Evolutionary conservation across 805 yeast genomes (phyloP).

Genomic region (Metschnikowia matae): DNA sequence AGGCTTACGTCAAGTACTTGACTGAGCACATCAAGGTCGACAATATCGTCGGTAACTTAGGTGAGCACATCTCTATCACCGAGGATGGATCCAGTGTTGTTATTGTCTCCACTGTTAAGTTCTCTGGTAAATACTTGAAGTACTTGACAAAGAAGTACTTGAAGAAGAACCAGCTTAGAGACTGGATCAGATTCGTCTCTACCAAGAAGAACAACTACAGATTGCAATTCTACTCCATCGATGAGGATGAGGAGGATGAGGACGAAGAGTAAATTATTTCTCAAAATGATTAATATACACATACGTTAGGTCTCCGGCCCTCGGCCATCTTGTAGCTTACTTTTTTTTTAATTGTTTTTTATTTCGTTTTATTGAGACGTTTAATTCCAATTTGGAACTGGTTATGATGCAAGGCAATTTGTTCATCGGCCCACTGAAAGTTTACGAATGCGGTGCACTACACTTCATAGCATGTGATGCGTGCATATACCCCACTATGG

Average conservation of each 20-base stretch:
- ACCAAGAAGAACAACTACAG: constrained; percentile 93
- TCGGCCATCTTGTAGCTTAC: too few relatives aligned
- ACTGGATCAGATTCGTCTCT: constrained; percentile 99
- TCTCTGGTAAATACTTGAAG: constrained; percentile 99
- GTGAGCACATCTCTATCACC: constrained; percentile 86
- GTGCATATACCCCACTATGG: too few relatives aligned
- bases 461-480: too few relatives aligned
- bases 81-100: constrained; percentile 84
- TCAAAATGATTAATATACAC: not conserved
- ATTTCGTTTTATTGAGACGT: too few relatives aligned
- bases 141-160: constrained; percentile 99
- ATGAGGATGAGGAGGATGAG: constrained; percentile 63
- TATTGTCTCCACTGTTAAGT: constrained; percentile 87
- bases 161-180: constrained; percentile 99
- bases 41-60: constrained; percentile 93
- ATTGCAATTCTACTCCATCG: constrained; percentile 98
- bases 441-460: too few relatives aligned
- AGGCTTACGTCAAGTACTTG: constrained; percentile 96
- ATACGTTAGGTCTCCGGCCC: not conserved
- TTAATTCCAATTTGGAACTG: too few relatives aligned
- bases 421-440: too few relatives aligned
- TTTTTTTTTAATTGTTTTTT: too few relatives aligned
- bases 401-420: too few relatives aligned
- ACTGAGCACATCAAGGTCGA: constrained; percentile 99
- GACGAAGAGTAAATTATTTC: constrained; percentile 2